phyloP scores from a whole-genome alignment of 768 basidiomycete species.

The Pluteus cervinus region DNA sequence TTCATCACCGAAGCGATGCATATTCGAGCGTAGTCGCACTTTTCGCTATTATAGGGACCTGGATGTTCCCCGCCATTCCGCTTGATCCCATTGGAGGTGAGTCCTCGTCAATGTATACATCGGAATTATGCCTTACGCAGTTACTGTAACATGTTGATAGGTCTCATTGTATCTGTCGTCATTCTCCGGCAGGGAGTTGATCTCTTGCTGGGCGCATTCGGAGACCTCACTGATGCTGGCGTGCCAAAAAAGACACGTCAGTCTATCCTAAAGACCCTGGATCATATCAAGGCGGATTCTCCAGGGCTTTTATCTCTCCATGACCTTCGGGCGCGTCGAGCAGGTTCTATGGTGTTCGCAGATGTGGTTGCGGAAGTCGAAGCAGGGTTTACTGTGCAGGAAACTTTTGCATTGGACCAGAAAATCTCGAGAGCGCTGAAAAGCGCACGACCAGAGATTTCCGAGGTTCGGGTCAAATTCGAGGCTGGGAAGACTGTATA shows the following conservation, averaged over 20 bases:
- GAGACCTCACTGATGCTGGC: conserved; percentile 81
- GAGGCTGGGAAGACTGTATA: conserved; percentile 27
- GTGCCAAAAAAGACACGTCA: conserved; percentile 50
- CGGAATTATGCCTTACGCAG: background rate
- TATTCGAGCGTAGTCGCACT: conserved; percentile 91
- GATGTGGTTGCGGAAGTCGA: conserved; percentile 77
- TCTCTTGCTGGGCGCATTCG: conserved; percentile 63
- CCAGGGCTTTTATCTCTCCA: conserved; percentile 37
- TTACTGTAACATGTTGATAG: conserved; percentile 27
- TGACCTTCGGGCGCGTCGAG: conserved; percentile 65
- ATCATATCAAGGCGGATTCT: conserved; percentile 12
- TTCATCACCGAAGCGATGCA: conserved; percentile 97
- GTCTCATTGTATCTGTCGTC: conserved; percentile 82
- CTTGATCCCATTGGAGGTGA: conserved; percentile 92
- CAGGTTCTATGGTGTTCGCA: conserved; percentile 78
- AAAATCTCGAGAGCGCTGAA: conserved; percentile 52
- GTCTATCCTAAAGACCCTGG: conserved; percentile 19
- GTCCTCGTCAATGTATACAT: conserved; percentile 13
- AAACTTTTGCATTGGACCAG: conserved; percentile 55
- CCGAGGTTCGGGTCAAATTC: conserved; percentile 69
- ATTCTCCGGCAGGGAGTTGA: conserved; percentile 75
- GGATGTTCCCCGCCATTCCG: conserved; percentile 78
- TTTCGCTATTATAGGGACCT: conserved; percentile 86
- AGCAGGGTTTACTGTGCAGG: conserved; percentile 45
- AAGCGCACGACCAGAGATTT: conserved; percentile 54